Conservation (phyloP, 345 rosid genomes). For the Populus euphratica region DNA sequence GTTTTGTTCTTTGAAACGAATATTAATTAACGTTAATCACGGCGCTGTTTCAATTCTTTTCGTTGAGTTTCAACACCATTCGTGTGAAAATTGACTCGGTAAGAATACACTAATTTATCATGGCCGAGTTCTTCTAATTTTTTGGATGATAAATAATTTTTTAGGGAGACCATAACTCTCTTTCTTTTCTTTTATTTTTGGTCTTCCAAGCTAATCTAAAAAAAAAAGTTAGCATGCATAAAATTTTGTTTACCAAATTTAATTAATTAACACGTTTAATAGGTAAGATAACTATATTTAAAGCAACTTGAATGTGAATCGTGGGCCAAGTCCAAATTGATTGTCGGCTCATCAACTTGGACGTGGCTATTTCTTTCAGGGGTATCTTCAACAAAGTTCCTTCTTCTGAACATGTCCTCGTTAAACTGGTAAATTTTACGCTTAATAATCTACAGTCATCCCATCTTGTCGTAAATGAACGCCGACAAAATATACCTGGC, state of each 20-base stretch:
- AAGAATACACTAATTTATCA: background rate
- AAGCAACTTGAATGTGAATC: background rate
- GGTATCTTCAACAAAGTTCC: background rate
- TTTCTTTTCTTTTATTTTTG: background rate
- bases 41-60: constrained; percentile 13
- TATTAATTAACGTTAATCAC: constrained; percentile 28
- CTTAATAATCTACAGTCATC: background rate
- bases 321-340: constrained; percentile 26
- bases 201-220: background rate
- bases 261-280: background rate
- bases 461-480: background rate
- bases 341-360: constrained; percentile 31
- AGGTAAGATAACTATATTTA: background rate
- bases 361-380: background rate
- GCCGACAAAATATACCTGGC: background rate
- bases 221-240: too few species aligned
- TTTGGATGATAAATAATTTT: background rate
- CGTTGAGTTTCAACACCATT: background rate
- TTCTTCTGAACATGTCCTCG: too few species aligned
- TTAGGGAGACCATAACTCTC: background rate
- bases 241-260: background rate
- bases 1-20: background rate
- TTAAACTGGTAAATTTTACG: too few species aligned
- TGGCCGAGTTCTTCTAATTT: background rate
- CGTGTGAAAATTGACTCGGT: constrained; percentile 22